Percentiles rank a stretch among this genome's conserved stretches.
Evolutionary conservation across 2,329 filamentous ascomycete species (phyloP).

Genomic region (Colletotrichum musae): DNA sequence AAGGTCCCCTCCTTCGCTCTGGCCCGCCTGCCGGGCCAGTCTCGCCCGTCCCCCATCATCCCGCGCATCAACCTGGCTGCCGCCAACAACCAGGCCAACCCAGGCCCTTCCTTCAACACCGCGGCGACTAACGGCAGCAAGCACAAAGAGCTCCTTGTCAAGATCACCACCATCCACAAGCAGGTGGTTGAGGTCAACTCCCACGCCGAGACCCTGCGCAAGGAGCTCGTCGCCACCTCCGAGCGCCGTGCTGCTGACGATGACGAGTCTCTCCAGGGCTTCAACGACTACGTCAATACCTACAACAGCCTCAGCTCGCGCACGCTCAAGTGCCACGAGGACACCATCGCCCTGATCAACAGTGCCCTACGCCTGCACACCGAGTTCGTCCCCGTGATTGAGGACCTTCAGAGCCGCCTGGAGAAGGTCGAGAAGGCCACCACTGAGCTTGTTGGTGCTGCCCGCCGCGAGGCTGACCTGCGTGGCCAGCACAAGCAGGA

Average conservation of each 20-base stretch:
- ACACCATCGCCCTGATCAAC: background rate
- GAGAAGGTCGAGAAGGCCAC: background rate
- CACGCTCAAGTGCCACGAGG: background rate
- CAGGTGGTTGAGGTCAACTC: conserved; percentile 14
- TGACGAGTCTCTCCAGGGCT: background rate
- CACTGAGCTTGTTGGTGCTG: background rate
- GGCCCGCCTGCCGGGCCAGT: no score
- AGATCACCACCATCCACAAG: background rate
- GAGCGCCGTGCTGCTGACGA: background rate
- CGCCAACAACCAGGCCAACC: no score
- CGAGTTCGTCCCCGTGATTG: background rate
- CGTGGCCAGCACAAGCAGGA: background rate
- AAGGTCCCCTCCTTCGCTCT: background rate
- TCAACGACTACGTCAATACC: conserved; percentile 1
- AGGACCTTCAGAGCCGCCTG: background rate
- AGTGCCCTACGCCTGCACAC: conserved; percentile 1
- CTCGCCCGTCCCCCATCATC: no score
- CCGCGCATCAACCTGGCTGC: background rate
- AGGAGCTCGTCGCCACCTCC: background rate
- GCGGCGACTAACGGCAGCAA: background rate
- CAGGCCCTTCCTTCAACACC: no score
- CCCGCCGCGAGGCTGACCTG: background rate
- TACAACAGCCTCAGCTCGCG: conserved; percentile 3
- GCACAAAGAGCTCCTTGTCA: background rate
- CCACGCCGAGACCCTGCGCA: conserved; percentile 16